Conservation (phyloP, 192 early-diverging fungal genomes). For the Chytriomyces sp. region DNA sequence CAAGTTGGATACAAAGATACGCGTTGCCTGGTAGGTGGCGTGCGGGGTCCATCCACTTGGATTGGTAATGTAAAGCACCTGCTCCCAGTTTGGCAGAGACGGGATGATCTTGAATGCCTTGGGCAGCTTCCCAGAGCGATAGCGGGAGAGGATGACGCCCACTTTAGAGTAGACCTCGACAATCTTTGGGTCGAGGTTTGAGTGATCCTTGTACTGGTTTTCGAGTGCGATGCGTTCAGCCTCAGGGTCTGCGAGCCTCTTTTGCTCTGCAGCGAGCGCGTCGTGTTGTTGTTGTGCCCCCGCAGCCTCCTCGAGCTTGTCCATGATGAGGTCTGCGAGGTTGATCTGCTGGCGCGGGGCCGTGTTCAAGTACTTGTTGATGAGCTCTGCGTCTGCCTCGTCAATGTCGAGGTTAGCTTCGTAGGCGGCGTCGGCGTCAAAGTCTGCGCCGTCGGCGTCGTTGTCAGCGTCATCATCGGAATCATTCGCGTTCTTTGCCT, state of each 20-base stretch:
- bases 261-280: slow-evolving; percentile 15
- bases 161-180: slow-evolving; percentile 95
- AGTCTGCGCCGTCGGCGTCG: slow-evolving; percentile 65
- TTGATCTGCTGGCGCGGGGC: slow-evolving; percentile 84
- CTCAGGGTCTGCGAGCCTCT: neutral
- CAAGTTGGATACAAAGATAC: slow-evolving; percentile 97
- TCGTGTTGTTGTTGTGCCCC: slow-evolving; percentile 28
- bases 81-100: slow-evolving; percentile 94
- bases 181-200: slow-evolving; percentile 79
- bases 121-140: slow-evolving; percentile 92
- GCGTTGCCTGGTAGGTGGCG: slow-evolving; percentile 92
- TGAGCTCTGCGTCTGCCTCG: slow-evolving; percentile 73
- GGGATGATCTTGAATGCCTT: slow-evolving; percentile 99
- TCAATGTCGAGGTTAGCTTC: slow-evolving; percentile 65
- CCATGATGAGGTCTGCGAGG: slow-evolving; percentile 95
- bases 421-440: slow-evolving; percentile 68
- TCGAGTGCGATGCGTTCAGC: slow-evolving; percentile 1
- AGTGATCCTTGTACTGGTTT: slow-evolving; percentile 30
- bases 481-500: slow-evolving; percentile 34
- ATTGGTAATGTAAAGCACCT: slow-evolving; percentile 87
- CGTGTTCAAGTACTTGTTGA: slow-evolving; percentile 88
- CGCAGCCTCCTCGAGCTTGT: slow-evolving; percentile 81
- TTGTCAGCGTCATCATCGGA: slow-evolving; percentile 67
- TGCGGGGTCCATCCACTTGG: slow-evolving; percentile 96
- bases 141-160: slow-evolving; percentile 82